These are phyloP conservation scores for Excoecaria agallocha DNA, from an alignment of 345 rosid genomes.

Conservation along the genomic window DNA sequence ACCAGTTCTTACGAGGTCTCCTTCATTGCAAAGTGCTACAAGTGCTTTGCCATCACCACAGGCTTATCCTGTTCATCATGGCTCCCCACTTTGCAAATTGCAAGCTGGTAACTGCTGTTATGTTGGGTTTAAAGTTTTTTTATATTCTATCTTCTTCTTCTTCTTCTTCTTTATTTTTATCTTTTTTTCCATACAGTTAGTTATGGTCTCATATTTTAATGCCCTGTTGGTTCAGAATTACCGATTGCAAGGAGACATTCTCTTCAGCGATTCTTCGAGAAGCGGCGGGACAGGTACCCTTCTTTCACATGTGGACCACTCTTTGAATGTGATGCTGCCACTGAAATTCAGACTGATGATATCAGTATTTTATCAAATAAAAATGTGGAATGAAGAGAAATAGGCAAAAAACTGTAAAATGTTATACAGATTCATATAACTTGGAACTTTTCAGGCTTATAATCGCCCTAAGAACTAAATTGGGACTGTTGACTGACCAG, in stretches of 20 bases:
- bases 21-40: slow-evolving; percentile 71
- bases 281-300: slow-evolving; percentile 79
- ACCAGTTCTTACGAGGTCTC: slow-evolving; percentile 73
- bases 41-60: slow-evolving; percentile 54
- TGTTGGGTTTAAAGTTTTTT: slow-evolving; percentile 7
- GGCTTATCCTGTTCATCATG: slow-evolving; percentile 43
- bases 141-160: neutral
- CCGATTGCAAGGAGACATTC: slow-evolving; percentile 90
- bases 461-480: neutral
- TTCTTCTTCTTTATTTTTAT: too few species aligned
- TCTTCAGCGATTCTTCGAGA: slow-evolving; percentile 86
- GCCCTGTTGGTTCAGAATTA: slow-evolving; percentile 48
- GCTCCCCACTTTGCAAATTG: slow-evolving; percentile 58
- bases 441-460: too few species aligned
- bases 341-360: neutral
- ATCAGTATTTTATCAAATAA: neutral
- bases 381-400: neutral
- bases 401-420: neutral
- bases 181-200: too few species aligned
- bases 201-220: slow-evolving; percentile 10
- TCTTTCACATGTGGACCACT: neutral
- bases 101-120: slow-evolving; percentile 57
- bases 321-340: neutral
- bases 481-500: neutral
- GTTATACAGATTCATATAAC: neutral